Percentiles rank a stretch among this genome's conserved stretches.
Evolutionary conservation across 192 early-diverging fungal genomes (phyloP).

Genomic region (Diversispora epigaea): DNA sequence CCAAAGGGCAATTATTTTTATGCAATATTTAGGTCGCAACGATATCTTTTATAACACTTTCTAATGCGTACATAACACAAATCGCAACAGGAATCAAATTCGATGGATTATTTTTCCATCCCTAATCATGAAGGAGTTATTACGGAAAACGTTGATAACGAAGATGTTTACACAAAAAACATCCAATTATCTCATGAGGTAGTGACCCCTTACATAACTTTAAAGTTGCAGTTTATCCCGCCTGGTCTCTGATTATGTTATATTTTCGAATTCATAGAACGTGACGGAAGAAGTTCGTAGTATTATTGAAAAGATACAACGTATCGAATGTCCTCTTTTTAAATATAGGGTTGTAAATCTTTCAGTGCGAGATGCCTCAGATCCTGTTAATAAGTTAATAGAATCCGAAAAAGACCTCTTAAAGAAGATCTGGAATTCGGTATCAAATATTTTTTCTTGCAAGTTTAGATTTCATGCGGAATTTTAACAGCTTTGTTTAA

Average conservation of each 20-base stretch:
- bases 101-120: neutral
- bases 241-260: too few species aligned
- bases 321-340: constrained; percentile 18
- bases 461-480: constrained; percentile 3
- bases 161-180: neutral
- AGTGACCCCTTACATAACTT: too few species aligned
- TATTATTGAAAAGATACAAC: constrained; percentile 23
- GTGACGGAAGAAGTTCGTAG: constrained; percentile 7
- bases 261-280: constrained; percentile 3
- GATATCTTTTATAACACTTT: neutral
- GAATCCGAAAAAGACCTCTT: constrained; percentile 4
- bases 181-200: neutral
- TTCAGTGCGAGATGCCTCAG: constrained; percentile 19
- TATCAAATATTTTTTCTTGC: constrained; percentile 18
- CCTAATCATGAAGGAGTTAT: neutral
- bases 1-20: neutral
- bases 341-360: constrained; percentile 15
- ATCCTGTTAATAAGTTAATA: constrained; percentile 25
- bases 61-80: neutral
- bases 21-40: neutral
- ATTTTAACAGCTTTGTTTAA: constrained; percentile 16
- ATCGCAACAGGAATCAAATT: neutral
- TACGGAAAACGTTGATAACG: neutral
- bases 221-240: too few species aligned
- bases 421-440: constrained; percentile 28